phyloP scores from a whole-genome alignment of 2,329 filamentous ascomycete genomes.

The Botryosphaeria dothidea region DNA sequence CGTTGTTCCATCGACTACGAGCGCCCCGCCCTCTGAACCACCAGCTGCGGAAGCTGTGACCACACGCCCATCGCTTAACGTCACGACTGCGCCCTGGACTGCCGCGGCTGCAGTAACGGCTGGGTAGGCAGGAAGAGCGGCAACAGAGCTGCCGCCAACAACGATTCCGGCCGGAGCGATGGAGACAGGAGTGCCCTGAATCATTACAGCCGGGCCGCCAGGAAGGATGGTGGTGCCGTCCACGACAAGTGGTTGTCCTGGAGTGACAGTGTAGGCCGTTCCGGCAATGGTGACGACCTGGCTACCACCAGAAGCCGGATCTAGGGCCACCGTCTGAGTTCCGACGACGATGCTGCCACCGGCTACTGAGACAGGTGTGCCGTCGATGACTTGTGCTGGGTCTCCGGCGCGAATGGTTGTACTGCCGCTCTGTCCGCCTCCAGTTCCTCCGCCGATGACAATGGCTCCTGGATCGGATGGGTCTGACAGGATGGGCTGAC shows the following conservation, averaged over 20 bases:
- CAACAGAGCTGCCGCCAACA: background rate
- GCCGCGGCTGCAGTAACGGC: background rate
- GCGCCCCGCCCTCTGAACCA: background rate
- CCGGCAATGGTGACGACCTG: no score
- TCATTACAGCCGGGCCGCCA: background rate
- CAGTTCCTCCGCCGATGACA: background rate
- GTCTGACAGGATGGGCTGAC: background rate
- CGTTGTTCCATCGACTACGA: background rate
- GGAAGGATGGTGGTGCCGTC: background rate
- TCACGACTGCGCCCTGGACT: background rate
- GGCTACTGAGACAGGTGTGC: background rate
- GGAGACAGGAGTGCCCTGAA: background rate
- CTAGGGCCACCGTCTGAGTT: no score
- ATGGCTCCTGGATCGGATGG: background rate
- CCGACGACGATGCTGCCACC: no score
- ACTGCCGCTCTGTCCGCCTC: no score
- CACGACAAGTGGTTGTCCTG: background rate
- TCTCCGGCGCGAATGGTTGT: background rate
- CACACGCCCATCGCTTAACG: no score
- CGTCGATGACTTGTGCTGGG: background rate
- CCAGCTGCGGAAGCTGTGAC: background rate
- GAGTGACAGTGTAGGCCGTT: no score
- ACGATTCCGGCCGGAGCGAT: background rate
- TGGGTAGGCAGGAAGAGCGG: background rate
- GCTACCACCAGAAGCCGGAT: no score